phyloP scores from a whole-genome alignment of 2,329 filamentous ascomycete genomes.

The Beauveria pseudobassiana region DNA sequence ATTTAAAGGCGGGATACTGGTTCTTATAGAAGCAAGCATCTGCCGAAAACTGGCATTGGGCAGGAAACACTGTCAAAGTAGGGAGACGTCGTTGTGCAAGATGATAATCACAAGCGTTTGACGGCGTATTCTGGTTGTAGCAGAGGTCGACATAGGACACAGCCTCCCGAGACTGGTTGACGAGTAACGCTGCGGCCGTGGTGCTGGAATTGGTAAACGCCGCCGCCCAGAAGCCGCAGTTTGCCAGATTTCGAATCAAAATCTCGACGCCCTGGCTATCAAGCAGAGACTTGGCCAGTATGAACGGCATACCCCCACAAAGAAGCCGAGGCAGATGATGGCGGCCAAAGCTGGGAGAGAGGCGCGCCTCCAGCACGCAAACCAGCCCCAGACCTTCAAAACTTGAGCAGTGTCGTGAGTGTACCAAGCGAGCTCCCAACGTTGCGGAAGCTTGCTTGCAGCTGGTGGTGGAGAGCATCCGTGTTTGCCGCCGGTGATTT shows the following conservation, averaged over 20 bases:
- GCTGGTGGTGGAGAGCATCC: background rate
- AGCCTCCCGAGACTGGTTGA: background rate
- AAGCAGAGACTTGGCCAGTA: background rate
- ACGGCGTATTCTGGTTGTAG: background rate
- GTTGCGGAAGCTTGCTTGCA: background rate
- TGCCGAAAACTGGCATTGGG: background rate
- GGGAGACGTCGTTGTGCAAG: background rate
- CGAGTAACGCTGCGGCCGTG: background rate
- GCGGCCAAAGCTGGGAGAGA: background rate
- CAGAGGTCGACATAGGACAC: conserved; percentile 1
- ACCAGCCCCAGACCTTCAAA: background rate
- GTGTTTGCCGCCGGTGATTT: background rate
- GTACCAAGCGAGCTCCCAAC: background rate
- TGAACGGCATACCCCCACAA: background rate
- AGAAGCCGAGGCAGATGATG: background rate
- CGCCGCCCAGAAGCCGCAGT: background rate
- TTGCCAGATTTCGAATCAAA: background rate
- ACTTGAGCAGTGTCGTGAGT: background rate
- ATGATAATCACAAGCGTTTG: background rate
- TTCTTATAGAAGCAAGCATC: background rate
- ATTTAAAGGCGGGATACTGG: background rate
- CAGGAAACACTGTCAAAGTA: background rate
- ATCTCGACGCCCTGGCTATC: background rate
- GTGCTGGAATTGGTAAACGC: background rate
- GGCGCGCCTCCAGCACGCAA: background rate